These are phyloP conservation scores for Nemophila menziesii DNA, from an alignment of 257 asterid genomes.

Conservation along the genomic window DNA sequence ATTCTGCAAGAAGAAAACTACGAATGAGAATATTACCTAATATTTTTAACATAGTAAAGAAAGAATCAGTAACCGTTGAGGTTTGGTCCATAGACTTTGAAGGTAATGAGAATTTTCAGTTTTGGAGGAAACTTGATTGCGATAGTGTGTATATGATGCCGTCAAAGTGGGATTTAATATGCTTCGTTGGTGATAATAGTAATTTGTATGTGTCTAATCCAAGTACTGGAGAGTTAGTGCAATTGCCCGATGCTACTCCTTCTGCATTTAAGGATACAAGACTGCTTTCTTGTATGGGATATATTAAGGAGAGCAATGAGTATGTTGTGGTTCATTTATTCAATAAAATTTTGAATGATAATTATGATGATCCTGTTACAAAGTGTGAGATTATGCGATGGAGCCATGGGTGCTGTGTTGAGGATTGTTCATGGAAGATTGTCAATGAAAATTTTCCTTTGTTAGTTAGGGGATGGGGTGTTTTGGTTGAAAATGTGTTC, in stretches of 20 bases:
- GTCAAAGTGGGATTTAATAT: conserved; percentile 42
- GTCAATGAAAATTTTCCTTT: conserved; percentile 31
- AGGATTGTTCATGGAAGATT: conserved; percentile 32
- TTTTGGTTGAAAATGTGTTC: conserved; percentile 29
- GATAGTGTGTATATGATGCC: conserved; percentile 32
- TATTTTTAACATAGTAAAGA: no score
- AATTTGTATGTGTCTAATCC: conserved; percentile 49
- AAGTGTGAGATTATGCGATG: conserved; percentile 46
- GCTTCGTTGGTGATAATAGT: conserved; percentile 31
- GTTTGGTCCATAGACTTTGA: conserved; percentile 26
- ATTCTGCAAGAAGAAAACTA: no score
- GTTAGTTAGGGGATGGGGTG: conserved; percentile 47
- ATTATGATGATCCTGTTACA: conserved; percentile 32
- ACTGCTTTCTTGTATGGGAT: conserved; percentile 42
- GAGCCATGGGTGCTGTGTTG: conserved; percentile 17
- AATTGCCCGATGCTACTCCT: conserved; percentile 39
- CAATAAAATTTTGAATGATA: conserved; percentile 37
- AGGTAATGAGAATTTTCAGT: conserved; percentile 27
- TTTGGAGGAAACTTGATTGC: conserved; percentile 16
- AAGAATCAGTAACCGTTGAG: neutral
- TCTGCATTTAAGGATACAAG: conserved; percentile 40
- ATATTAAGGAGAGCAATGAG: conserved; percentile 31
- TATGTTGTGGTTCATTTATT: conserved; percentile 46
- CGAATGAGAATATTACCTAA: no score
- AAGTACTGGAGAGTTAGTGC: conserved; percentile 27